These are phyloP conservation scores for Rubia tinctorum DNA, from an alignment of 305 asterid species.

Conservation along the genomic window DNA sequence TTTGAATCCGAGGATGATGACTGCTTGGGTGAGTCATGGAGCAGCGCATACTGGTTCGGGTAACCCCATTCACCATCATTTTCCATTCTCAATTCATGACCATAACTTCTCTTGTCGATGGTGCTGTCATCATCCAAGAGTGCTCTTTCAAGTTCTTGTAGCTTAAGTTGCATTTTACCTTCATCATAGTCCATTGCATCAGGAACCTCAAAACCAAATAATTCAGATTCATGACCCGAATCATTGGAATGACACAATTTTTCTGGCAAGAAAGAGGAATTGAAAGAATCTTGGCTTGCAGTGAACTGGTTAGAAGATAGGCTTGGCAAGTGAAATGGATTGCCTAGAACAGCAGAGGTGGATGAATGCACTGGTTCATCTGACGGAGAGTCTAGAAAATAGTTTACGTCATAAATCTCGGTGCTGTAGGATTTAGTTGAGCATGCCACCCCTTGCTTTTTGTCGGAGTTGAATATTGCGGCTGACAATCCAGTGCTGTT, in stretches of 20 bases:
- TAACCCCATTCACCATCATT: constrained; percentile 45
- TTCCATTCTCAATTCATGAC: constrained; percentile 40
- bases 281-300: constrained; percentile 21
- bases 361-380: constrained; percentile 39
- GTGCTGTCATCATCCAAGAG: constrained; percentile 55
- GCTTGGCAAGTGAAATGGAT: constrained; percentile 33
- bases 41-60: constrained; percentile 25
- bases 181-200: constrained; percentile 42
- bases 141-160: constrained; percentile 80
- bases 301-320: constrained; percentile 25
- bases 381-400: constrained; percentile 61
- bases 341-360: constrained; percentile 28
- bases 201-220: constrained; percentile 36
- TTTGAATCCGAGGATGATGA: constrained; percentile 61
- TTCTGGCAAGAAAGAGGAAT: constrained; percentile 29
- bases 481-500: constrained; percentile 35
- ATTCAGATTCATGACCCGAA: constrained; percentile 34
- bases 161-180: constrained; percentile 55
- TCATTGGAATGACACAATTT: constrained; percentile 23
- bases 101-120: constrained; percentile 21
- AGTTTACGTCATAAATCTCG: constrained; percentile 45
- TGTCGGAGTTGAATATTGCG: constrained; percentile 42
- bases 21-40: constrained; percentile 67
- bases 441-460: constrained; percentile 36
- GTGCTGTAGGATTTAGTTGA: constrained; percentile 52